A percentile compares a stretch with the other conserved stretches of the same genome.
These are phyloP conservation scores for Ilyonectria destructans DNA, from an alignment of 2,329 filamentous ascomycete genomes.

Conservation along the genomic window DNA sequence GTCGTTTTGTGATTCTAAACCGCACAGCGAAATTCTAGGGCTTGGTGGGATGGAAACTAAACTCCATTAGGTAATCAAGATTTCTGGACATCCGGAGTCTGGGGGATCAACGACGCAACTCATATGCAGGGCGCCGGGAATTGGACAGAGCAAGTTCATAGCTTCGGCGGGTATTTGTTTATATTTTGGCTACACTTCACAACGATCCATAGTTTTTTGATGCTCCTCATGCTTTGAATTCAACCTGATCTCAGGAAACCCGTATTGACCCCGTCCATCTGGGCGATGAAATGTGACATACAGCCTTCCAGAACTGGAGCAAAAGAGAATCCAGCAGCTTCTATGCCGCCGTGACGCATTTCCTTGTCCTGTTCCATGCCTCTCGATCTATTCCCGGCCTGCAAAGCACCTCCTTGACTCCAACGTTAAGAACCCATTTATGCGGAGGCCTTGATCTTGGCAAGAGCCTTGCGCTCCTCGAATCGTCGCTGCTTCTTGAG, in stretches of 20 bases:
- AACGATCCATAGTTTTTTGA: slow-evolving; percentile 51
- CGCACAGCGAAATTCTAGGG: slow-evolving; percentile 63
- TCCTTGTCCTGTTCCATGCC: slow-evolving; percentile 56
- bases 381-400: slow-evolving; percentile 58
- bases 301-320: slow-evolving; percentile 73
- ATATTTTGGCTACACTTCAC: slow-evolving; percentile 53
- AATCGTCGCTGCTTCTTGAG: slow-evolving; percentile 99
- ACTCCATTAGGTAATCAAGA: slow-evolving; percentile 59
- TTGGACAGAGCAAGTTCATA: slow-evolving; percentile 12
- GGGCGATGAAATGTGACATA: slow-evolving; percentile 75
- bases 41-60: slow-evolving; percentile 60
- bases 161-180: slow-evolving; percentile 49
- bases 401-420: slow-evolving; percentile 54
- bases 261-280: slow-evolving; percentile 78
- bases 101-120: slow-evolving; percentile 30
- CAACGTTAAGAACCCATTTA: slow-evolving; percentile 66
- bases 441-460: slow-evolving; percentile 90
- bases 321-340: slow-evolving; percentile 74
- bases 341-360: slow-evolving; percentile 59
- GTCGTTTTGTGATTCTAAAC: slow-evolving; percentile 60
- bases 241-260: slow-evolving; percentile 68
- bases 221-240: slow-evolving; percentile 57
- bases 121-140: slow-evolving; percentile 18
- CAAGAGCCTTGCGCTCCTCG: slow-evolving; percentile 96
- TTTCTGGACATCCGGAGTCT: slow-evolving; percentile 30